Conservation (phyloP, 2,329 filamentous ascomycete genomes). For the Calonectria fujianensis region DNA sequence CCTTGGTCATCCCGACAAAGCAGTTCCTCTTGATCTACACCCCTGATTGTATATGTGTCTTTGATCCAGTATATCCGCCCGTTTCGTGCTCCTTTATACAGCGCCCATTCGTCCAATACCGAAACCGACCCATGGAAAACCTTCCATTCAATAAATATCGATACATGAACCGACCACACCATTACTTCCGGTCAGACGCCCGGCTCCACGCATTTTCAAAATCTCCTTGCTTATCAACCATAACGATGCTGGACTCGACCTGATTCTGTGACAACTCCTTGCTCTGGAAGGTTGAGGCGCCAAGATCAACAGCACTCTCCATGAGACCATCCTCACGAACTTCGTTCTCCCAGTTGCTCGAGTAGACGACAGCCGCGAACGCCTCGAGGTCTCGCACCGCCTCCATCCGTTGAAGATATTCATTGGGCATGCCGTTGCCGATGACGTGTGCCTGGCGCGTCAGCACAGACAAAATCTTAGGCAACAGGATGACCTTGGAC, state of each 20-base stretch:
- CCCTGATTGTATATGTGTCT: constrained; percentile 42
- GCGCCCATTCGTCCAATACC: constrained; percentile 22
- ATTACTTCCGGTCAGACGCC: constrained; percentile 65
- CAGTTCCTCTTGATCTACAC: constrained; percentile 35
- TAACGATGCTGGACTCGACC: constrained; percentile 71
- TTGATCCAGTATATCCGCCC: constrained; percentile 41
- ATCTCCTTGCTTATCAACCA: constrained; percentile 69
- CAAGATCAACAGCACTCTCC: constrained; percentile 61
- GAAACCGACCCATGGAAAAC: neutral
- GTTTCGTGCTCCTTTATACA: constrained; percentile 34
- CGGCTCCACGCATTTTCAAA: constrained; percentile 84
- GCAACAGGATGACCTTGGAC: constrained; percentile 82
- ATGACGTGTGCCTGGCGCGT: constrained; percentile 94
- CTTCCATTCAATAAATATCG: constrained; percentile 37
- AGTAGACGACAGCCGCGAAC: constrained; percentile 91
- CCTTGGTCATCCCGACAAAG: constrained; percentile 39
- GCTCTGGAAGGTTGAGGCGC: constrained; percentile 48
- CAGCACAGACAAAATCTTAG: constrained; percentile 91
- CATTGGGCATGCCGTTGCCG: constrained; percentile 84
- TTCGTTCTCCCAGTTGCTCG: constrained; percentile 86
- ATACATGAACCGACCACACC: constrained; percentile 42
- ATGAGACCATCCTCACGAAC: constrained; percentile 70
- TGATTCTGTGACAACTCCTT: constrained; percentile 47
- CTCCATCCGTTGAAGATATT: constrained; percentile 85
- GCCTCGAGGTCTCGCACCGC: constrained; percentile 84